Conservation (phyloP, 768 basidiomycete genomes). For the Phylloporus arenicola region DNA sequence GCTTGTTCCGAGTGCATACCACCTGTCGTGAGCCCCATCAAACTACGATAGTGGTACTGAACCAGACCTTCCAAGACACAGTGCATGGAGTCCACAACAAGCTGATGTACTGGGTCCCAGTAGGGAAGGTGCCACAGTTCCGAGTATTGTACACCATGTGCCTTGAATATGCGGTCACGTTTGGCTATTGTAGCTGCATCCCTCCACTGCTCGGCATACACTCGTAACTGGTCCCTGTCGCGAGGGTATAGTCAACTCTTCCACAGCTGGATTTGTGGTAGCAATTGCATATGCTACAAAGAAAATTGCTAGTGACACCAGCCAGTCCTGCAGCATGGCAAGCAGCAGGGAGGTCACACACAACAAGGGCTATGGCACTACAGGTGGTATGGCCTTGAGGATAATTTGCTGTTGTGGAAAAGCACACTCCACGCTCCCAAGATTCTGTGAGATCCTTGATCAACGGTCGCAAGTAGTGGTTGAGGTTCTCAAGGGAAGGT, state of each 20-base stretch:
- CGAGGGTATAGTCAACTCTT: conserved; percentile 2
- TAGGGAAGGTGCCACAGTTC: no score
- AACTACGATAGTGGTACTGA: not conserved
- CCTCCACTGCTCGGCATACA: conserved; percentile 11
- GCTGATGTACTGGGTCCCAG: not conserved
- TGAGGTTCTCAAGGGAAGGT: conserved; percentile 28
- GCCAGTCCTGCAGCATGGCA: conserved; percentile 20
- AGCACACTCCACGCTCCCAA: conserved; percentile 31
- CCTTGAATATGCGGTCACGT: not conserved
- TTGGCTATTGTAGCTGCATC: conserved; percentile 3
- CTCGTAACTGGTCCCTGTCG: conserved; percentile 3
- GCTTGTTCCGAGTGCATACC: no score
- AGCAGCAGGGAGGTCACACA: conserved; percentile 36
- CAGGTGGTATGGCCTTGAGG: conserved; percentile 16
- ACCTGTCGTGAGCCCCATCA: no score
- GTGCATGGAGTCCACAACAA: not conserved
- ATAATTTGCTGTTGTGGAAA: conserved; percentile 11
- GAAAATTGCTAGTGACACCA: conserved; percentile 15
- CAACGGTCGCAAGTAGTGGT: conserved; percentile 32
- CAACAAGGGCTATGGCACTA: conserved; percentile 23
- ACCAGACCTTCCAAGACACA: not conserved
- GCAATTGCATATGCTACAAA: conserved; percentile 30
- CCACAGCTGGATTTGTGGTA: conserved; percentile 10
- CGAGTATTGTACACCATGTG: not conserved
- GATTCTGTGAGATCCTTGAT: conserved; percentile 27